Evolutionary conservation across 2,329 filamentous ascomycete species (phyloP), one percentile per base, ranked within the genome.

Genomic region (Lachnellula occidentalis): DNA sequence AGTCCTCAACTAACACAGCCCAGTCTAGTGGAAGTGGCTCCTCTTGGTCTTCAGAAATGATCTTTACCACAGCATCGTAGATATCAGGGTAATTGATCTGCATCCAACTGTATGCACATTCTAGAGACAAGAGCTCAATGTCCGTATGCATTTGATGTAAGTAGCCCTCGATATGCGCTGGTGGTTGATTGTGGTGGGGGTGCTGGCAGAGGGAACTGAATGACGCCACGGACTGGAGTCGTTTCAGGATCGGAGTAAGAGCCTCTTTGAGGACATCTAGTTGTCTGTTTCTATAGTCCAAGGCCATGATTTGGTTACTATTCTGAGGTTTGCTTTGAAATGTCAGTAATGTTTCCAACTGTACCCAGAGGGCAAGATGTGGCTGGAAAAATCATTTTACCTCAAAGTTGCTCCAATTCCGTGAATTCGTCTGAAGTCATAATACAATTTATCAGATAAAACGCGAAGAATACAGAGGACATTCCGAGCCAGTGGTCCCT

Each of bases 1-100:
- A 67, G n/a, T 66, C 65, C 37, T 64, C 58, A 3, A 58, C 45
- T 7, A 65, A 41, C 2, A 62, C 27, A 2, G 43, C 46, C 65
- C 65, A 67, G 34, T 65, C 50, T 6, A 66, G 50, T 14, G 65
- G 65, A 5, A 63, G 54, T 41, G 56, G 45, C 42, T 66, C 65
- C 14, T 65, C 61, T 49, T 66, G 62, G 39, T 66, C 63, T 19
- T 59, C 48, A 2, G 63, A 51, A 14, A 67, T 66, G 2, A 63
- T 45, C 1, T 45, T 17, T 5, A 43, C 34, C 5, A 66, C 47
- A 1, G 45, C 21, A 4, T 41, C 34, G 34, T 54, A 51, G 3
- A 63, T 17, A 15, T 51, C 49, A 1, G 54, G 56, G 37, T 57
- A 61, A 4, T 59, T 2, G 2, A 24, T 21, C 14, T 50, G 19